Percentiles rank a stretch among this genome's conserved stretches.
Conservation (phyloP, 129 eudicot species). For the Smallanthus sonchifolius region DNA sequence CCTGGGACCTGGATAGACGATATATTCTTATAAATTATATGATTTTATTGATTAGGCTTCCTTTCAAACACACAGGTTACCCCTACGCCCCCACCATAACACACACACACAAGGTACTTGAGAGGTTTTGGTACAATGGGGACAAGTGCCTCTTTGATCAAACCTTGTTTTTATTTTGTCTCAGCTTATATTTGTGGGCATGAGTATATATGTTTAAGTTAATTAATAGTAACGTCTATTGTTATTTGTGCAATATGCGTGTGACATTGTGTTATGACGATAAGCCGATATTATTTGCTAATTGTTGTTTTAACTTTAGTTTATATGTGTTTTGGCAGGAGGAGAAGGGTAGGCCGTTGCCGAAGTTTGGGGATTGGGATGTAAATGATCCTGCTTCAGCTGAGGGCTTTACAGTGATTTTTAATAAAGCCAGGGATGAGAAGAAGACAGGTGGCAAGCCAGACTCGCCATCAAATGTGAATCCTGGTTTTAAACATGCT, state of each 20-base stretch:
- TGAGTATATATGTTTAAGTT: neutral
- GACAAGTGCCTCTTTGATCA: slow-evolving; percentile 13
- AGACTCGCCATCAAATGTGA: slow-evolving; percentile 55
- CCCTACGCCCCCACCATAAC: neutral
- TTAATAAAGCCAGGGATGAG: slow-evolving; percentile 81
- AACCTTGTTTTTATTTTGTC: neutral
- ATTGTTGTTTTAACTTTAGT: neutral
- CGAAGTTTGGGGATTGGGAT: slow-evolving; percentile 91
- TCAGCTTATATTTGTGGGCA: too few species aligned
- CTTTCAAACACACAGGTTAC: slow-evolving; percentile 1
- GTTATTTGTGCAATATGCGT: neutral
- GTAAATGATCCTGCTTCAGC: slow-evolving; percentile 89
- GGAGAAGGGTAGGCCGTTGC: slow-evolving; percentile 78
- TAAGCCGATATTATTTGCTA: neutral
- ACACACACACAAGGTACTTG: slow-evolving; percentile 3
- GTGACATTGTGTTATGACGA: neutral
- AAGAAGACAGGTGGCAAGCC: slow-evolving; percentile 76
- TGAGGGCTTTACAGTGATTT: slow-evolving; percentile 76
- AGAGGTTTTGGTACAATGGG: slow-evolving; percentile 16
- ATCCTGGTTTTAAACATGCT: slow-evolving; percentile 39
- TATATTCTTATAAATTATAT: neutral
- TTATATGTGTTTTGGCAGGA: slow-evolving; percentile 40
- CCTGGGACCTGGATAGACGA: neutral
- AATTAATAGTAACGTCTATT: neutral
- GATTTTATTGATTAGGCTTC: neutral